Conservation (phyloP, 306 rosid species). For the Pterocarpus santalinus region DNA sequence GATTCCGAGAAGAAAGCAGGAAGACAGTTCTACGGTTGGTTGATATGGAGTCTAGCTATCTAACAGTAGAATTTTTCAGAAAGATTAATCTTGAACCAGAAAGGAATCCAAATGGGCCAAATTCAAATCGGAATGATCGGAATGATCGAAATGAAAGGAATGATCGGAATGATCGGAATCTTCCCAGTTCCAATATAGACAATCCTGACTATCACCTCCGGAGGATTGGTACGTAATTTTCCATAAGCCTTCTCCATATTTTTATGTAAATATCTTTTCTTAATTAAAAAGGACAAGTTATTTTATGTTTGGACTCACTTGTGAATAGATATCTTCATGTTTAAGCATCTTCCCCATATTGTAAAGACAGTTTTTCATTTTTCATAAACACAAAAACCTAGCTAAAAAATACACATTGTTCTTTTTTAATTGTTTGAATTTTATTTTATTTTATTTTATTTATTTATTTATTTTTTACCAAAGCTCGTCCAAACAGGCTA, state of each 20-base stretch:
- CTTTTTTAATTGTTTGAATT: too few relatives aligned
- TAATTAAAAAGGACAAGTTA: background rate
- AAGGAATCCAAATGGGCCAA: slow-evolving; percentile 61
- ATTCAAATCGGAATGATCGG: slow-evolving; percentile 53
- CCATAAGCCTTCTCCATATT: slow-evolving; percentile 31
- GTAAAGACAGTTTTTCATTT: background rate
- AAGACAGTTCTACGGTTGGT: slow-evolving; percentile 89
- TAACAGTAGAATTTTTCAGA: slow-evolving; percentile 92
- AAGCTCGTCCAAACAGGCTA: background rate
- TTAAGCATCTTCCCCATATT: background rate
- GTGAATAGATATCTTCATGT: background rate
- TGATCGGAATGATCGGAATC: slow-evolving; percentile 43
- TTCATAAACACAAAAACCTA: background rate
- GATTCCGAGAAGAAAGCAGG: slow-evolving; percentile 91
- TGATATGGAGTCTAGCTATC: slow-evolving; percentile 97
- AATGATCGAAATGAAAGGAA: background rate
- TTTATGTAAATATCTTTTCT: background rate
- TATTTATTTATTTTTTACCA: background rate
- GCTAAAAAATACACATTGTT: background rate
- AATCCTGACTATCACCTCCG: slow-evolving; percentile 82
- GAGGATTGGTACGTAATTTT: slow-evolving; percentile 75
- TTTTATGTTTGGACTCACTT: slow-evolving; percentile 2
- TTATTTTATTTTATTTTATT: too few relatives aligned
- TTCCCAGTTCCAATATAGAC: slow-evolving; percentile 63
- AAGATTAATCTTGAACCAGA: slow-evolving; percentile 86